Conservation (phyloP, 2,329 filamentous ascomycete genomes). For the Scedosporium minutisporum region DNA sequence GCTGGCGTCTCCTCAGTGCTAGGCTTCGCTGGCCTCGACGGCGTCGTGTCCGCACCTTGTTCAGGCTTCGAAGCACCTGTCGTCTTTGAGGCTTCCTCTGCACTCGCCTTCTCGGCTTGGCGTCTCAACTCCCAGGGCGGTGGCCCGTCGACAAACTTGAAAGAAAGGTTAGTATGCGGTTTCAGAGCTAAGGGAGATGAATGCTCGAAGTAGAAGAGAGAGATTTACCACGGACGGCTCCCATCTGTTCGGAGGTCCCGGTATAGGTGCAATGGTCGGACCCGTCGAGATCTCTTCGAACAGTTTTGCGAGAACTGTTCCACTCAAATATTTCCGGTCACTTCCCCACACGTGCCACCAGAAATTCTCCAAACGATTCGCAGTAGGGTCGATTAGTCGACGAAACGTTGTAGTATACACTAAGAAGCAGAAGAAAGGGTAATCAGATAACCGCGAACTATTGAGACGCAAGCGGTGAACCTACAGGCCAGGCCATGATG, state of each 20-base stretch:
- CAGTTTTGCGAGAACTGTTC: constrained; percentile 41
- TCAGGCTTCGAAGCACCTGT: constrained; percentile 8
- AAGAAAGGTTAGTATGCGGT: neutral
- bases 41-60: constrained; percentile 11
- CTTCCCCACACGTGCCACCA: constrained; percentile 60
- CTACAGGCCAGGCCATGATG: too few species aligned
- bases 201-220: neutral
- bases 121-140: constrained; percentile 10
- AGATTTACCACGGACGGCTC: constrained; percentile 34
- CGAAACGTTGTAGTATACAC: constrained; percentile 53
- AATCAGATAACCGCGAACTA: neutral
- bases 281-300: constrained; percentile 50
- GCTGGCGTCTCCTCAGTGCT: neutral
- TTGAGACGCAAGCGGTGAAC: constrained; percentile 9
- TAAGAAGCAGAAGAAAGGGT: constrained; percentile 17
- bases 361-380: constrained; percentile 52
- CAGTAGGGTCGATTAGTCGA: constrained; percentile 50
- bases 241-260: constrained; percentile 42
- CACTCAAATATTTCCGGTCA: constrained; percentile 41
- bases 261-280: constrained; percentile 46
- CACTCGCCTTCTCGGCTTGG: constrained; percentile 15
- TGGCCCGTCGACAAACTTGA: neutral
- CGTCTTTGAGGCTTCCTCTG: neutral
- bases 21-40: neutral
- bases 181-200: neutral